Conservation (phyloP, 306 rosid genomes). For the Vachellia pachyceras region DNA sequence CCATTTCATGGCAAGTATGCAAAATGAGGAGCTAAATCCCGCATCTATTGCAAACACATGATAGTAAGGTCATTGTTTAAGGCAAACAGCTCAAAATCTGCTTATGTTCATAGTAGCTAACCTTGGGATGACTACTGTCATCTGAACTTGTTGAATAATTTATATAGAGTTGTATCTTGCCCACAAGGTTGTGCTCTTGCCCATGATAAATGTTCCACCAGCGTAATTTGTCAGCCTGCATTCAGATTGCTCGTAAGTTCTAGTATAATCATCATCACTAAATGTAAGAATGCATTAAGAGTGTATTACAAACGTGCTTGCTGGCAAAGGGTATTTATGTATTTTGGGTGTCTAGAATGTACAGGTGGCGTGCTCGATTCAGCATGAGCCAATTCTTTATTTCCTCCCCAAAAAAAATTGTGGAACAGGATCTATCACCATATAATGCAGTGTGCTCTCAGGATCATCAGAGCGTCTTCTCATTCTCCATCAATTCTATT, state of each 20-base stretch:
- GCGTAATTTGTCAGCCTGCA: conserved; percentile 93
- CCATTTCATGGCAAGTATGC: conserved; percentile 1
- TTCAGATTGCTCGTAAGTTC: conserved; percentile 46
- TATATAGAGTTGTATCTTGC: conserved; percentile 81
- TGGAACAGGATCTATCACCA: neutral
- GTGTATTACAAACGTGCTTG: neutral
- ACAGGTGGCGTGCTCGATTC: neutral
- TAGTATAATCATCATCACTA: conserved; percentile 22
- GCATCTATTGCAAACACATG: neutral
- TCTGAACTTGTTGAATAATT: conserved; percentile 78
- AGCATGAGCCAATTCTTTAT: neutral
- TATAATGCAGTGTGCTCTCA: neutral
- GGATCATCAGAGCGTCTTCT: neutral
- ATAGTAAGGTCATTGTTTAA: conserved; percentile 7
- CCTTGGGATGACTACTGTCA: conserved; percentile 84
- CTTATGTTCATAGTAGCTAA: conserved; percentile 36
- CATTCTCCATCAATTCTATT: neutral
- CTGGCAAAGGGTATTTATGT: neutral
- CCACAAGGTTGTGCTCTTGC: conserved; percentile 85
- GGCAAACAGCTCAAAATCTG: conserved; percentile 22
- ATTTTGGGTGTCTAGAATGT: neutral
- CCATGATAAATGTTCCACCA: conserved; percentile 91
- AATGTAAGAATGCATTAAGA: neutral
- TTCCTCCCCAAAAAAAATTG: neutral
- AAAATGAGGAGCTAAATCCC: neutral